phyloP scores from a whole-genome alignment of 805 yeast genomes.

The Metschnikowia lachancei region DNA sequence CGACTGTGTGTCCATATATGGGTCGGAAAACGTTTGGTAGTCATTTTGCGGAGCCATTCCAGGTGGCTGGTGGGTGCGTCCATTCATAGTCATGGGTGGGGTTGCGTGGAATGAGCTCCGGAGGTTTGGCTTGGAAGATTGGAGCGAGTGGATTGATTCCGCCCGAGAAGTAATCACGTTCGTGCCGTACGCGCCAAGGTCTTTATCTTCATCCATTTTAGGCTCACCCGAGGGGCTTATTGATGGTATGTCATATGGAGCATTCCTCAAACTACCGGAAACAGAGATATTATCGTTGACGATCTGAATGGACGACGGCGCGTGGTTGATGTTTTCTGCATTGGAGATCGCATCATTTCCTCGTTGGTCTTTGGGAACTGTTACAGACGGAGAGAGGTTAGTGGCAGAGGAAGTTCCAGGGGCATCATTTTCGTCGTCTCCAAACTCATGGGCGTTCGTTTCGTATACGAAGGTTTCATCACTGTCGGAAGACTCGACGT shows the following conservation, averaged over 20 bases:
- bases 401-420: not conserved
- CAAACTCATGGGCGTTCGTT: slow-evolving; percentile 33
- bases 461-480: slow-evolving; percentile 98
- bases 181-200: slow-evolving; percentile 3
- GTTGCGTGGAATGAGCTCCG: slow-evolving; percentile 18
- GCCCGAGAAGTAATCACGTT: slow-evolving; percentile 13
- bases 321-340: slow-evolving; percentile 15
- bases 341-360: not conserved
- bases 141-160: slow-evolving; percentile 26
- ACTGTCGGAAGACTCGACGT: slow-evolving; percentile 79
- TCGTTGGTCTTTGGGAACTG: slow-evolving; percentile 7
- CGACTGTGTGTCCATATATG: slow-evolving; percentile 23
- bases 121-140: slow-evolving; percentile 20
- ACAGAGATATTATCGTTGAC: slow-evolving; percentile 17
- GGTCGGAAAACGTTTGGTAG: slow-evolving; percentile 23
- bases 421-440: slow-evolving; percentile 6
- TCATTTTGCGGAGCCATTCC: slow-evolving; percentile 7
- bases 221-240: slow-evolving; percentile 13
- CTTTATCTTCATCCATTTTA: slow-evolving; percentile 12
- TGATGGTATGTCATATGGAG: slow-evolving; percentile 9
- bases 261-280: slow-evolving; percentile 15
- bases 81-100: slow-evolving; percentile 17
- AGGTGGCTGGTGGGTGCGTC: not conserved
- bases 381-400: not conserved
- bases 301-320: slow-evolving; percentile 13